A percentile compares a stretch with the other conserved stretches of the same genome.
Evolutionary conservation across 169 alveolate genomes (phyloP).

Genomic region (Miamiensis avidus): DNA sequence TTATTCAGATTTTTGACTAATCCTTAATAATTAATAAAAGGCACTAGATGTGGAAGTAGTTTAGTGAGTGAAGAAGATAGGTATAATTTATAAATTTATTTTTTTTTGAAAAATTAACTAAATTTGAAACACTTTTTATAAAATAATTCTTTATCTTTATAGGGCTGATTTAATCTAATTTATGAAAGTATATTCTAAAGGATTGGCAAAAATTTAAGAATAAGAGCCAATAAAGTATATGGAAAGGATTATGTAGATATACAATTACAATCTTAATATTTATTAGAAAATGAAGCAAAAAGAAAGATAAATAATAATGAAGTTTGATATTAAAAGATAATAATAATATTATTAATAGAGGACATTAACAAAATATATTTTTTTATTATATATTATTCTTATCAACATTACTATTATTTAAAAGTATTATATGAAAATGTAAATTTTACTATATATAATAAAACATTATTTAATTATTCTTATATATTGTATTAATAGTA

Average conservation of each 20-base stretch:
- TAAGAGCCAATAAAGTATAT: conserved; percentile 19
- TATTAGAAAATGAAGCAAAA: background rate
- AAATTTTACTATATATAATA: no score
- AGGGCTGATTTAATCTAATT: conserved; percentile 21
- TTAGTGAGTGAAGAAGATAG: conserved; percentile 25
- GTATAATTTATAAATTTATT: background rate
- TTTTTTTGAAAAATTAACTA: no score
- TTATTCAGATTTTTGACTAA: background rate
- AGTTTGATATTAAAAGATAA: no score
- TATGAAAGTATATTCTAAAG: conserved; percentile 12
- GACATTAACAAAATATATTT: no score
- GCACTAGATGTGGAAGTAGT: conserved; percentile 16
- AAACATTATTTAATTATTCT: no score
- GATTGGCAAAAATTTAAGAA: conserved; percentile 7
- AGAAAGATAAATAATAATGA: background rate
- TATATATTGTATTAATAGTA: no score
- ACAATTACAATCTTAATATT: background rate
- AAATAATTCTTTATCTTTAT: no score
- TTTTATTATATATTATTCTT: no score
- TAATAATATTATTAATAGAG: no score
- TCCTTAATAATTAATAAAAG: conserved; percentile 17
- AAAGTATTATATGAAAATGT: no score
- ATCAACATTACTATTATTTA: no score
- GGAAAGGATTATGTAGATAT: conserved; percentile 21
- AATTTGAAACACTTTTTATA: background rate